These are phyloP conservation scores for Colletotrichum orchidophilum DNA, from an alignment of 2,329 filamentous ascomycete species.

Conservation along the genomic window DNA sequence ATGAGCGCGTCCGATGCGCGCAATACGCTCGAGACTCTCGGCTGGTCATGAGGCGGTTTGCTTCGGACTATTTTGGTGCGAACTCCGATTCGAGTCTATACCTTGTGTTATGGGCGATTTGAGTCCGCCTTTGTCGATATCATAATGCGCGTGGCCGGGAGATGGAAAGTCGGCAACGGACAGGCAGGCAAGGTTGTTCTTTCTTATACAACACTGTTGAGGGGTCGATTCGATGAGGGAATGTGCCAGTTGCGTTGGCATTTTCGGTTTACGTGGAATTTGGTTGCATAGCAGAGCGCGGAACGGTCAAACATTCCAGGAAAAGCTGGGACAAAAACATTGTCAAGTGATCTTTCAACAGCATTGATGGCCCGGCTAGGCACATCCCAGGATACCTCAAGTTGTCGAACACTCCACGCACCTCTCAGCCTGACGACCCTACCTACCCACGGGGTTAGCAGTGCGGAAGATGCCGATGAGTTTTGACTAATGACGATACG, in stretches of 20 bases:
- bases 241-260: constrained; percentile 3
- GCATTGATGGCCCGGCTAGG: constrained; percentile 14
- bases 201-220: constrained; percentile 4
- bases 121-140: neutral
- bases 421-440: neutral
- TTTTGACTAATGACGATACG: constrained; percentile 15
- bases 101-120: neutral
- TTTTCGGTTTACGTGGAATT: constrained; percentile 26
- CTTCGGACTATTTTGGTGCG: neutral
- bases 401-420: neutral
- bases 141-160: neutral
- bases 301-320: constrained; percentile 23
- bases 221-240: neutral
- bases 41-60: constrained; percentile 52
- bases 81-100: neutral
- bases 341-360: constrained; percentile 7
- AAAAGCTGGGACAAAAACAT: constrained; percentile 18
- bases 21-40: constrained; percentile 65
- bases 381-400: constrained; percentile 1
- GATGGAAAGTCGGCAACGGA: neutral
- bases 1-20: constrained; percentile 65
- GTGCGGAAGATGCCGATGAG: neutral
- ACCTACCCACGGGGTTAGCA: neutral
- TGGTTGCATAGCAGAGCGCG: constrained; percentile 36
- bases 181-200: neutral